These are phyloP conservation scores for Juncus inflexus DNA, from an alignment of 176 grass and related monocot species.

Conservation along the genomic window DNA sequence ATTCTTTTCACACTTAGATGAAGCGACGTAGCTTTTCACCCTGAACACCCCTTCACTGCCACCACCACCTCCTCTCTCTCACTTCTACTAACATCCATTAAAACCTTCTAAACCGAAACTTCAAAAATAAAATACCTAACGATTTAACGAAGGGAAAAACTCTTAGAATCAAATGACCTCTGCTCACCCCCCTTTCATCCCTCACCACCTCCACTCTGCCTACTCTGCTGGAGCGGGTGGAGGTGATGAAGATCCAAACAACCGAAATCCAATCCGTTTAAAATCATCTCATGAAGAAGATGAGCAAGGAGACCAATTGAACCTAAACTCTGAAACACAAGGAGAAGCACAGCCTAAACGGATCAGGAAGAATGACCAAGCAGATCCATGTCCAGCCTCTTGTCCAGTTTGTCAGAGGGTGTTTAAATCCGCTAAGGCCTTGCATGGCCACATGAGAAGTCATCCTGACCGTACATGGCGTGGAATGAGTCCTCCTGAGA, in stretches of 20 bases:
- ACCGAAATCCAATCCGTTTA: not conserved
- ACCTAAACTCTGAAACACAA: not conserved
- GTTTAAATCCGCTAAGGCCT: slow-evolving; percentile 34
- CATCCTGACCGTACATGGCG: slow-evolving; percentile 41
- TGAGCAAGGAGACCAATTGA: not conserved
- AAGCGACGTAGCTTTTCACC: slow-evolving; percentile 22
- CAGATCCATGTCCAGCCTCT: not conserved
- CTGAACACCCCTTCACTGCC: slow-evolving; percentile 7
- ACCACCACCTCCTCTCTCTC: slow-evolving; percentile 23
- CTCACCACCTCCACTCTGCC: slow-evolving; percentile 13
- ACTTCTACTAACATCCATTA: slow-evolving; percentile 10
- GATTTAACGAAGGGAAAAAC: too few species aligned
- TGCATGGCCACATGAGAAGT: slow-evolving; percentile 54
- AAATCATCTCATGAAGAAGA: slow-evolving; percentile 15
- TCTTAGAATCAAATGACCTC: slow-evolving; percentile 1
- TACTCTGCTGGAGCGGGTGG: slow-evolving; percentile 4
- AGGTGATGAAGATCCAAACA: slow-evolving; percentile 17
- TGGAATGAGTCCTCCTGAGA: slow-evolving; percentile 40
- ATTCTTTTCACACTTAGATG: not conserved
- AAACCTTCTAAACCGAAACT: slow-evolving; percentile 21
- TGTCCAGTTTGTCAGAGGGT: slow-evolving; percentile 39
- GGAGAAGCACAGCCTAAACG: slow-evolving; percentile 12
- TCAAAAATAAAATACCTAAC: not conserved
- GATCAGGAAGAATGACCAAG: not conserved
- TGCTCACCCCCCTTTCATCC: slow-evolving; percentile 10